A percentile compares a stretch with the other conserved stretches of the same genome.
Conservation (phyloP, 805 yeast genomes). For the Priceomyces haplophilus region DNA sequence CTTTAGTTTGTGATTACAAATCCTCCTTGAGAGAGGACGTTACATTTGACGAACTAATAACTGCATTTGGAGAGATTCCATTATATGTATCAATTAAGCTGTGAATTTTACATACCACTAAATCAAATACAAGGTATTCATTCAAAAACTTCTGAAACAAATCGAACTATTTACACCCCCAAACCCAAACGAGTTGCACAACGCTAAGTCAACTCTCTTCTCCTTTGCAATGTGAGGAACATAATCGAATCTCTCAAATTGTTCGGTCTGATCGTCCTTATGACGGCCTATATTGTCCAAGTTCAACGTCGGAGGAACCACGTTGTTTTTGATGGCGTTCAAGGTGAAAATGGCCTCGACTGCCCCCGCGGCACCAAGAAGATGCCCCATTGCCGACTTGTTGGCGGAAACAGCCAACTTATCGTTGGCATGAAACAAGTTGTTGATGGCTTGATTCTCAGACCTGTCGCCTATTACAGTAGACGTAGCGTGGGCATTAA, state of each 20-base stretch:
- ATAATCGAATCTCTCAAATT: constrained; percentile 53
- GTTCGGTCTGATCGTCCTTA: constrained; percentile 39
- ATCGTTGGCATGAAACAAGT: constrained; percentile 41
- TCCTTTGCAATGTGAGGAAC: constrained; percentile 46
- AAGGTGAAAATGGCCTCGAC: constrained; percentile 85
- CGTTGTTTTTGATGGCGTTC: constrained; percentile 53
- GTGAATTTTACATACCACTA: neutral
- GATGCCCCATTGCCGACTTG: constrained; percentile 91
- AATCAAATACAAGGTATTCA: neutral
- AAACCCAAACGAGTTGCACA: constrained; percentile 93
- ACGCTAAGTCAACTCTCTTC: constrained; percentile 50
- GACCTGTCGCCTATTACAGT: constrained; percentile 87
- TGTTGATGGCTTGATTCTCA: constrained; percentile 71
- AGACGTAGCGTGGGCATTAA: constrained; percentile 97
- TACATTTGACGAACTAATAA: neutral
- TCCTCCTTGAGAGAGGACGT: neutral
- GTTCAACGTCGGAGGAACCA: constrained; percentile 80
- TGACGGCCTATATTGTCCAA: constrained; percentile 52
- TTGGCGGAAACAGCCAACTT: constrained; percentile 66
- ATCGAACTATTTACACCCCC: constrained; percentile 93
- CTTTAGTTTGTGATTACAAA: neutral
- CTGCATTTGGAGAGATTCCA: neutral
- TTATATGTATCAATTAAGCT: neutral
- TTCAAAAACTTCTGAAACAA: constrained; percentile 37
- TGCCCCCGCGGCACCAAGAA: constrained; percentile 94